phyloP scores from a whole-genome alignment of 2,329 filamentous ascomycete genomes.

The Purpureocillium takamizusanense region DNA sequence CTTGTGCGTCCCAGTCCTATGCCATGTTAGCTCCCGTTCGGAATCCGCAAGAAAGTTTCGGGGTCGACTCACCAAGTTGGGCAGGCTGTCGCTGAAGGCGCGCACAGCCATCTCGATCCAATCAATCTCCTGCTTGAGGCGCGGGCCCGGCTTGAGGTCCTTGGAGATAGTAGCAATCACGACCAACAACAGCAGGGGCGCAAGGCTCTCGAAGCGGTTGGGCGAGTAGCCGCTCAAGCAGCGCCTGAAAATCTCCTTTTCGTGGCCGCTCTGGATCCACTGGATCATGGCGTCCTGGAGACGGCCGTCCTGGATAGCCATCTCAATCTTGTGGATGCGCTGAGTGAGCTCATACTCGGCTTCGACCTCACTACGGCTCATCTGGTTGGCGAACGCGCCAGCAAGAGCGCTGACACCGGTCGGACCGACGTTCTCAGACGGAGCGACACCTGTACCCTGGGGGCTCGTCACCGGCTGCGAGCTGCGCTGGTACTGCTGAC shows the following conservation, averaged over 20 bases:
- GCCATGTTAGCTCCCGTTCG: constrained; percentile 10
- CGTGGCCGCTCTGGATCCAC: constrained; percentile 56
- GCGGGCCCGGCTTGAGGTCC: constrained; percentile 41
- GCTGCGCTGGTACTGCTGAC: constrained; percentile 26
- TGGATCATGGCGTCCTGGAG: constrained; percentile 55
- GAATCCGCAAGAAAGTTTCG: no score
- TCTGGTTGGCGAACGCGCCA: constrained; percentile 24
- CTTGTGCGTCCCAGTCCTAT: constrained; percentile 29
- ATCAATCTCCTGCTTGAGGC: constrained; percentile 45
- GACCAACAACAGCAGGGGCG: constrained; percentile 53
- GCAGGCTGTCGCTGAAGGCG: constrained; percentile 38
- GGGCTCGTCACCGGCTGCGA: constrained; percentile 22
- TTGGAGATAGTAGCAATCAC: constrained; percentile 56
- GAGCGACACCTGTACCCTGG: constrained; percentile 13
- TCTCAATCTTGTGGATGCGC: constrained; percentile 49
- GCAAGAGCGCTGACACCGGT: constrained; percentile 24
- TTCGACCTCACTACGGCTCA: constrained; percentile 24
- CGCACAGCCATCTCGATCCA: constrained; percentile 54
- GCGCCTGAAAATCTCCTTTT: constrained; percentile 52
- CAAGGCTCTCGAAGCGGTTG: constrained; percentile 41
- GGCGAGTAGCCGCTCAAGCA: constrained; percentile 28
- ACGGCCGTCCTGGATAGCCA: constrained; percentile 50
- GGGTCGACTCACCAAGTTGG: constrained; percentile 35
- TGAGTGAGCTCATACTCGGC: constrained; percentile 42
- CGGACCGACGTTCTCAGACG: constrained; percentile 24